Percentiles rank a stretch among this genome's conserved stretches.
phyloP scores from a whole-genome alignment of 345 rosid species.

The Populus simonii region DNA sequence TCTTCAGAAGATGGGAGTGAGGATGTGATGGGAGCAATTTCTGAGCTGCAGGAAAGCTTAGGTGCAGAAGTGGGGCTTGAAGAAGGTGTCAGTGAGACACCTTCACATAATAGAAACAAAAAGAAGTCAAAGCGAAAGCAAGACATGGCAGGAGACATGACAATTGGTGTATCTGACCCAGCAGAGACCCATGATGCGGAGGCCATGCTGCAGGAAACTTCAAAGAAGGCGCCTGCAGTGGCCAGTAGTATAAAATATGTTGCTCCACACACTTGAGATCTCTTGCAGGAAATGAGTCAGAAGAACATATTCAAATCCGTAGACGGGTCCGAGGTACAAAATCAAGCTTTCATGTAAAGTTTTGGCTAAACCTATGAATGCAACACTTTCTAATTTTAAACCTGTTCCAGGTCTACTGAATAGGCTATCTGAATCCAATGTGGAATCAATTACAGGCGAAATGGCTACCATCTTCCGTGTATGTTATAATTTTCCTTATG shows the following conservation, averaged over 20 bases:
- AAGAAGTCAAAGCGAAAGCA: constrained; percentile 32
- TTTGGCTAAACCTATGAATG: constrained; percentile 6
- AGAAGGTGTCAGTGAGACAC: neutral
- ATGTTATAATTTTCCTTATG: constrained; percentile 24
- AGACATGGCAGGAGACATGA: constrained; percentile 22
- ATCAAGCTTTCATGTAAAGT: constrained; percentile 10
- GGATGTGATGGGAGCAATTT: constrained; percentile 6
- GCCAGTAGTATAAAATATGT: constrained; percentile 51
- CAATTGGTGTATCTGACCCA: constrained; percentile 4
- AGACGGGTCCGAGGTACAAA: constrained; percentile 67
- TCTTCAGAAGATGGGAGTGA: constrained; percentile 1
- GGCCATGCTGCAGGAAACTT: constrained; percentile 5
- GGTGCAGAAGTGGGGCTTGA: constrained; percentile 11
- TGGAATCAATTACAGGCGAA: constrained; percentile 79
- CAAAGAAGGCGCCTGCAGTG: constrained; percentile 5
- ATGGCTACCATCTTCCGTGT: constrained; percentile 64
- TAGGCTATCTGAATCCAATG: constrained; percentile 79
- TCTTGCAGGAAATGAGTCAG: constrained; percentile 49
- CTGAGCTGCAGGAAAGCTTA: constrained; percentile 4
- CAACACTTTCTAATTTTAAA: constrained; percentile 13
- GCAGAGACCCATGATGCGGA: constrained; percentile 12
- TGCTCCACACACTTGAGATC: constrained; percentile 71
- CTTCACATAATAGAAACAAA: constrained; percentile 11
- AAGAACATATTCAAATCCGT: constrained; percentile 67
- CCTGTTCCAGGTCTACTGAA: constrained; percentile 72